phyloP scores from a whole-genome alignment of 116 monocot species.

The Zostera marina region DNA sequence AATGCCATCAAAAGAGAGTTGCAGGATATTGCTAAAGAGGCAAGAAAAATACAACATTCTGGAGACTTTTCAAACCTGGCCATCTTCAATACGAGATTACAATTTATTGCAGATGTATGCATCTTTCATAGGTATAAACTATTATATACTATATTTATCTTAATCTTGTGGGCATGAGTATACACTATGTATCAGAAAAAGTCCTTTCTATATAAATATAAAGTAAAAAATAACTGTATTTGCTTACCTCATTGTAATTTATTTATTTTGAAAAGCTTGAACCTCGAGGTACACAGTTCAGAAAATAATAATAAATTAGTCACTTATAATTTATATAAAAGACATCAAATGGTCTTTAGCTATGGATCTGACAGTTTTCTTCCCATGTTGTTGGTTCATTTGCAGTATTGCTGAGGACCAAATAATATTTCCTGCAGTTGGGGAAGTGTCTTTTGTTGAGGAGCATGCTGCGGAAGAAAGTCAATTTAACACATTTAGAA shows the following conservation, averaged over 20 bases:
- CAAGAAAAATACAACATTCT: conserved; percentile 73
- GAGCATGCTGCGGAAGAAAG: conserved; percentile 93
- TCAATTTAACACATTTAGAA: conserved; percentile 71
- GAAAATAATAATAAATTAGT: no score
- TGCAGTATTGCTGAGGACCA: conserved; percentile 95
- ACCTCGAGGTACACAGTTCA: no score
- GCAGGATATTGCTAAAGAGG: conserved; percentile 65
- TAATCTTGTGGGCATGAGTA: no score
- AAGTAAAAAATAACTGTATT: no score
- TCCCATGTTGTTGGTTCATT: not conserved
- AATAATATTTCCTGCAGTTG: conserved; percentile 97
- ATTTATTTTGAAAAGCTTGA: no score
- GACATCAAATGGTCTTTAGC: no score
- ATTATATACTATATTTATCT: no score
- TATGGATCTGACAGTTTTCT: not conserved
- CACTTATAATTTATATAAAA: no score
- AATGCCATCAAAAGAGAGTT: conserved; percentile 84
- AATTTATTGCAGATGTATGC: conserved; percentile 98
- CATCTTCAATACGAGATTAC: conserved; percentile 68
- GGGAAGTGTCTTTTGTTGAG: conserved; percentile 60
- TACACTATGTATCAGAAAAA: no score
- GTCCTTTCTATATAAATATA: no score
- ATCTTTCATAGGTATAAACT: conserved; percentile 75
- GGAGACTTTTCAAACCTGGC: conserved; percentile 76
- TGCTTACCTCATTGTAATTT: no score